Base-by-base conservation (phyloP, 352 stramenopile species). In the Globisporangium nunn region DNA sequence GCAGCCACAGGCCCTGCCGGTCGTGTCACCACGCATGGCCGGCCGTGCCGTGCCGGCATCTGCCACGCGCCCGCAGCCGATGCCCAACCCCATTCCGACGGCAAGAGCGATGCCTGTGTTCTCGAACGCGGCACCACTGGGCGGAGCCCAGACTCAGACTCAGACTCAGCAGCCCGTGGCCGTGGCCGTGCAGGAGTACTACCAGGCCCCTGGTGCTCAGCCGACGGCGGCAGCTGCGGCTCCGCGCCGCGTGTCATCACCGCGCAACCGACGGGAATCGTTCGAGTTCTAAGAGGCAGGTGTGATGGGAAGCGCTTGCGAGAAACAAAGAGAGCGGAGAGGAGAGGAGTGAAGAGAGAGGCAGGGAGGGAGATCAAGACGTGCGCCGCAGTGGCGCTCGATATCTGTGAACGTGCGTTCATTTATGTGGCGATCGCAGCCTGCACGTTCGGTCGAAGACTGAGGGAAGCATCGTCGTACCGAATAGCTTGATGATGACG, bases 11-110 rank as follows among this genome's bases (percentile, higher is more conserved):
- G 72, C 66, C 41, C 69, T 71, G 40, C 57, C 71, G 14, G 71
- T 66, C 4, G 66, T 68, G 18, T 84, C 74, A 15, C 69, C 74
- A 14, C 68, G 62, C 28, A 67, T 84, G 14, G 71, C 69, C 29
- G 74, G 74, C 48, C 69, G 74, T 28, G 74, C 74, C 0, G 73
- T 81, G 30, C 71, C 74, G 30, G 72, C 70, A 6, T 65, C 60
- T 15, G 55, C 74, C n/a, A 56, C 68, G 37, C 49, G 44, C 4
- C 29, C 54, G 14, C 54, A 49, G 15, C 45, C 54, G 1, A 7
- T 31, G 18, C 31, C 50, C 28, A 55, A 55, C 39, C 39, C 56
- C 12, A 8, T 40, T 45, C 28, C 60, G 30, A 15, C 11, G 33
- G 40, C 41, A 46, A 46, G 55, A 54, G 43, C 60, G 18, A 35